Conservation (phyloP, 1,139 yeast species). For the Magnusiomyces suaveolens region DNA sequence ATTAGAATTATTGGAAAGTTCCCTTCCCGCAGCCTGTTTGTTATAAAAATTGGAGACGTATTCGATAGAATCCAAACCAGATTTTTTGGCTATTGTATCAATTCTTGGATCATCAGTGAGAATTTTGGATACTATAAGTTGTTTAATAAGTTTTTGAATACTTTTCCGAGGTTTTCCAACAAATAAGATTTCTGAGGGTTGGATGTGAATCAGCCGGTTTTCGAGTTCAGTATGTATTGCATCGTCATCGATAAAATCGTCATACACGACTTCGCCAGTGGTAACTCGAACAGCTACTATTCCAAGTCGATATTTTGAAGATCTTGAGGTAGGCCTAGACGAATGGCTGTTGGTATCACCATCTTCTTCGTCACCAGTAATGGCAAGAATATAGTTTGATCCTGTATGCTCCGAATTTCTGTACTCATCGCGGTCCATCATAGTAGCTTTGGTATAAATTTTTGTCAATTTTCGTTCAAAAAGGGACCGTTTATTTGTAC, state of each 20-base stretch:
- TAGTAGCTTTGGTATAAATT: conserved; percentile 78
- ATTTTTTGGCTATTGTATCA: conserved; percentile 9
- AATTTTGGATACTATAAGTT: conserved; percentile 13
- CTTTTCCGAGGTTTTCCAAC: conserved; percentile 34
- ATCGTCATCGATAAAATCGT: conserved; percentile 48
- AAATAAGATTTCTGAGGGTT: conserved; percentile 62
- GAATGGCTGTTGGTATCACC: not conserved
- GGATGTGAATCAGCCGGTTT: conserved; percentile 60
- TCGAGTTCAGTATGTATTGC: conserved; percentile 51
- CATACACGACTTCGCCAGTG: conserved; percentile 71
- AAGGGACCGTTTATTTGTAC: conserved; percentile 39
- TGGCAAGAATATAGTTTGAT: conserved; percentile 18
- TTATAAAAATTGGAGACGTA: conserved; percentile 17
- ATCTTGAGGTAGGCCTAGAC: not conserved
- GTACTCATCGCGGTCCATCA: conserved; percentile 39
- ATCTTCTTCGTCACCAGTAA: conserved; percentile 14
- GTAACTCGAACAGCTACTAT: conserved; percentile 65
- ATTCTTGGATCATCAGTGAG: conserved; percentile 9
- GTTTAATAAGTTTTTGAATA: conserved; percentile 27
- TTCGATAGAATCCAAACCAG: not conserved
- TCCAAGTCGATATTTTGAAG: conserved; percentile 25
- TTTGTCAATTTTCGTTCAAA: conserved; percentile 62
- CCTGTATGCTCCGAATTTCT: not conserved
- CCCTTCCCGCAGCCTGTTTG: conserved; percentile 6
- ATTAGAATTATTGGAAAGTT: conserved; percentile 6